Conservation (phyloP, 2,329 filamentous ascomycete genomes). For the Aspergillus floridensis region DNA sequence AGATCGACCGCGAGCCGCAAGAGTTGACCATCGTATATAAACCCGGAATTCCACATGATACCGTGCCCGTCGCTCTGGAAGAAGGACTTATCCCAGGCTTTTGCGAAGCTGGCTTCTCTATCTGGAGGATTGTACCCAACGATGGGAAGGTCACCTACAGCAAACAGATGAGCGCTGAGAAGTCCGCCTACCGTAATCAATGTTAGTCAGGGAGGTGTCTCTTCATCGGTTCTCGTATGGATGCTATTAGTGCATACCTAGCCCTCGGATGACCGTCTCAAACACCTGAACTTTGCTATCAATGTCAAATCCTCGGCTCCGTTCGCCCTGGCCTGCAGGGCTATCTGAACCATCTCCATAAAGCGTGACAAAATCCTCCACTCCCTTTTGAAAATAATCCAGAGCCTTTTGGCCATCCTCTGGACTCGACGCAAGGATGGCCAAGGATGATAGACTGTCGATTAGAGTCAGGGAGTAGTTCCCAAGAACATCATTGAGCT, state of each 20-base stretch:
- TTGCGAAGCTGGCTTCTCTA: constrained; percentile 38
- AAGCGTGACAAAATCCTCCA: constrained; percentile 70
- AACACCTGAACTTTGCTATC: constrained; percentile 99
- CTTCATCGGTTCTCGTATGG: background rate
- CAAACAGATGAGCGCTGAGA: constrained; percentile 90
- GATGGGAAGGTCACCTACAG: constrained; percentile 85
- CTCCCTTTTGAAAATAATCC: constrained; percentile 74
- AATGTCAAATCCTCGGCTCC: constrained; percentile 81
- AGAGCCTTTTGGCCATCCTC: constrained; percentile 61
- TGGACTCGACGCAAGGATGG: constrained; percentile 73
- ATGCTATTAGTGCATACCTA: constrained; percentile 30
- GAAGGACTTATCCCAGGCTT: constrained; percentile 40
- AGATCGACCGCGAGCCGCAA: constrained; percentile 86
- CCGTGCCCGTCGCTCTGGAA: constrained; percentile 26
- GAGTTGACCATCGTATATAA: constrained; percentile 85
- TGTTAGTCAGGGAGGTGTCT: constrained; percentile 5
- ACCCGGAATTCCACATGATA: constrained; percentile 71
- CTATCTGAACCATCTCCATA: constrained; percentile 82
- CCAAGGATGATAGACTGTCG: constrained; percentile 90
- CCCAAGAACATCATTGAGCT: constrained; percentile 90
- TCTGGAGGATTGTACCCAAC: constrained; percentile 64
- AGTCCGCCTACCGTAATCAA: constrained; percentile 61
- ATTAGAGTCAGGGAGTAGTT: constrained; percentile 97
- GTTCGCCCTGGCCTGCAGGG: constrained; percentile 64
- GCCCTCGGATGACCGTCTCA: constrained; percentile 91